Evolutionary conservation across 2,329 filamentous ascomycete genomes (phyloP).

Genomic region (Colletotrichum magnum): DNA sequence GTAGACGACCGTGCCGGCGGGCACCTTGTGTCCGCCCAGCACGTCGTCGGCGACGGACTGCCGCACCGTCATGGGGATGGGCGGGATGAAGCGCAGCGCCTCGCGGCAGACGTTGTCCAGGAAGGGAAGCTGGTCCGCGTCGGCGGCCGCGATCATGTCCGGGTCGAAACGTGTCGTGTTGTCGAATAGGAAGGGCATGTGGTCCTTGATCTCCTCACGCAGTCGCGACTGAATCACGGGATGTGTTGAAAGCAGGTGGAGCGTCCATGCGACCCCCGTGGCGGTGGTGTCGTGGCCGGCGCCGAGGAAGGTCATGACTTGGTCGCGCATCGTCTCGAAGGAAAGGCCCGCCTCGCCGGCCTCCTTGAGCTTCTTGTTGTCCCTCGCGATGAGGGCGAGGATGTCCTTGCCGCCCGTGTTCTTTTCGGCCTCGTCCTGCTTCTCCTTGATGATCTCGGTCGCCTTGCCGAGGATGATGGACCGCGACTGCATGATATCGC

Average conservation of each 20-base stretch:
- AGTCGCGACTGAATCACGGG: slow-evolving; percentile 55
- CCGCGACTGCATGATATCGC: slow-evolving; percentile 52
- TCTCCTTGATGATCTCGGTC: slow-evolving; percentile 53
- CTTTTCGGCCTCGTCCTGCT: slow-evolving; percentile 51
- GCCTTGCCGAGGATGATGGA: slow-evolving; percentile 52
- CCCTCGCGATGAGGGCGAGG: slow-evolving; percentile 56
- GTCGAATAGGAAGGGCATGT: slow-evolving; percentile 56
- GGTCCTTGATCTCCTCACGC: slow-evolving; percentile 55
- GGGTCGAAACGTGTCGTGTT: slow-evolving; percentile 48
- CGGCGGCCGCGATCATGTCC: slow-evolving; percentile 47
- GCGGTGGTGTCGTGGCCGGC: slow-evolving; percentile 61
- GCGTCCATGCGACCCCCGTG: slow-evolving; percentile 58
- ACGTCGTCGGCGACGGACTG: slow-evolving; percentile 55
- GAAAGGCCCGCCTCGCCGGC: slow-evolving; percentile 53
- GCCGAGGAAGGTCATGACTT: slow-evolving; percentile 57
- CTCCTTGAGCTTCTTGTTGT: slow-evolving; percentile 56
- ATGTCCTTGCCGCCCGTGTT: slow-evolving; percentile 53
- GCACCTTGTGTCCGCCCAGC: slow-evolving; percentile 56
- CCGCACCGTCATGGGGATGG: slow-evolving; percentile 61
- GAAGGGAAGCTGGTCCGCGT: slow-evolving; percentile 58
- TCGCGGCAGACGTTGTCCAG: slow-evolving; percentile 63
- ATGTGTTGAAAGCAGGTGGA: slow-evolving; percentile 57
- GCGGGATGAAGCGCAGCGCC: slow-evolving; percentile 60
- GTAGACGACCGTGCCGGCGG: slow-evolving; percentile 58
- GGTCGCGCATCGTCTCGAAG: slow-evolving; percentile 50